Evolutionary conservation across 495 filamentous ascomycete genomes (phyloP).

Genomic region (Bathelium albidoporum): DNA sequence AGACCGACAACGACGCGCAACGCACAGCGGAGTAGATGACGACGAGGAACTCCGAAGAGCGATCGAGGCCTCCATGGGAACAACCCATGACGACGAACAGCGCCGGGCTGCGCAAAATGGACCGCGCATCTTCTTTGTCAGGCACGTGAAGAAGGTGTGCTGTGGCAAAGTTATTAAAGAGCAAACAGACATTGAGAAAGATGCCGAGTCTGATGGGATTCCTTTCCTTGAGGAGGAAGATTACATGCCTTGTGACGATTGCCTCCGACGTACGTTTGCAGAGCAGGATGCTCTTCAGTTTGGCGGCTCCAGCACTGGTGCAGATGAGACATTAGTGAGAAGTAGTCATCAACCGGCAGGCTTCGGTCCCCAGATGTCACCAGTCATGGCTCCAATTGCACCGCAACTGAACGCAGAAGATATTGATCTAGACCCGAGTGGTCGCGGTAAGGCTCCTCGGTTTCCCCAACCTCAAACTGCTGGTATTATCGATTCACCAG

Average conservation of each 20-base stretch:
- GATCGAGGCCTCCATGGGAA: background rate
- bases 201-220: slow-evolving; percentile 1
- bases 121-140: background rate
- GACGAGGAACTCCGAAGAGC: background rate
- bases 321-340: background rate
- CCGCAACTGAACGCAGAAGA: background rate
- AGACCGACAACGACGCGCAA: background rate
- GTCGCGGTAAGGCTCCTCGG: background rate
- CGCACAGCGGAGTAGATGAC: background rate
- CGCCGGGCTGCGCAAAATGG: background rate
- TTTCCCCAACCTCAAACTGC: background rate
- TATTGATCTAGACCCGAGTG: background rate
- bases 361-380: background rate
- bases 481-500: background rate
- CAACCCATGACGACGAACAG: background rate
- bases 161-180: background rate
- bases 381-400: background rate
- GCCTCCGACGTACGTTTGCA: background rate
- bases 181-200: background rate
- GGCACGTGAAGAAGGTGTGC: background rate
- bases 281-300: background rate
- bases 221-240: background rate
- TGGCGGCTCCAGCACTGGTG: background rate
- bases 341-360: background rate
- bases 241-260: background rate